Evolutionary conservation across 441 rosid species (phyloP), one percentile per base, ranked within the genome.

Genomic region (Lepidium campestre): DNA sequence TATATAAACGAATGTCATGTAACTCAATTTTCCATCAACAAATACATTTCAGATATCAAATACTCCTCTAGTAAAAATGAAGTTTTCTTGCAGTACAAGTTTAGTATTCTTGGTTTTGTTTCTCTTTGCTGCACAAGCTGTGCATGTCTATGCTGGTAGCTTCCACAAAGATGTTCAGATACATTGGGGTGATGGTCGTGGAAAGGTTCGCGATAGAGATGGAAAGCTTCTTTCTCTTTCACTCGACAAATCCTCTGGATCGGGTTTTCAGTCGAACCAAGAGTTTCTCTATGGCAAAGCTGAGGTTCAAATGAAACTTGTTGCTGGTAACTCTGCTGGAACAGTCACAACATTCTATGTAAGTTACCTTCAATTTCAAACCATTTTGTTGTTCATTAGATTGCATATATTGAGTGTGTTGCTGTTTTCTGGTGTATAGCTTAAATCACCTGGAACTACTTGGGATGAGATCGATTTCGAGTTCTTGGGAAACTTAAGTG

Each of bases 381-480:
- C 2, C 11, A 18, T 23, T 7, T 6, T 20, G 4, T 0, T 14
- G 7, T 14, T 15, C 3, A 4, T 49, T 5, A 23, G 19, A 31
- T 25, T 44, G 10, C 31, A 46, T 8, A n/a, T 47, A 58, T 8
- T 37, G 34, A 57, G 15, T 46, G 27, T 18, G 9, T 37, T 67
- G 54, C 18, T 53, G 12, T 65, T 54, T 54, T 19, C 12, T 64
- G 53, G 10, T 58, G 11, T 69, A 62, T 71, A 85, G 88, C 48
- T 86, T 10, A 67, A 82, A 17, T 80, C 92, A 0, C 62, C 75
- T 17, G 92, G 88, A 55, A 77, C 83, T 11, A 72, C 79, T 1
- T 83, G 90, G 88, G 92, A 85, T 70, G 88, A 86, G 76, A 81
- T 86, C 4, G 92, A 85, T 34, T 82, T 81, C 2, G 92, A 84